Conservation (phyloP, 495 filamentous ascomycete genomes). For the Beverwykella pulmonaria region DNA sequence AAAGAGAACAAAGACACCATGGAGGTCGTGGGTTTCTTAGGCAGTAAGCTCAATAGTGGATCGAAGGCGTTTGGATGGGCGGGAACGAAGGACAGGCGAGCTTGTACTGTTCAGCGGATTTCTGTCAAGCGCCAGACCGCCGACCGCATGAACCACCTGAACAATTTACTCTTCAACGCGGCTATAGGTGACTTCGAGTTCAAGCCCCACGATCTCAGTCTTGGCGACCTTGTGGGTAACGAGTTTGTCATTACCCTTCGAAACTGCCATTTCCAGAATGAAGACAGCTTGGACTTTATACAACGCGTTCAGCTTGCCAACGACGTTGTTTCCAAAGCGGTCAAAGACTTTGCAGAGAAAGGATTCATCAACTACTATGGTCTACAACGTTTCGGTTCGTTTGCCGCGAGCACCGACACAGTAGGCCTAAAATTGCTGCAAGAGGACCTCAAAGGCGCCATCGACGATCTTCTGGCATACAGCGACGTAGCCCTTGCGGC, state of each 20-base stretch:
- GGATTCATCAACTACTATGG: conserved; percentile 98
- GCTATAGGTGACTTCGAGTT: conserved; percentile 79
- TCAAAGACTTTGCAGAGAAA: conserved; percentile 57
- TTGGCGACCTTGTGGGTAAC: conserved; percentile 85
- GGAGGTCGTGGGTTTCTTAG: conserved; percentile 78
- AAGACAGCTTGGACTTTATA: conserved; percentile 49
- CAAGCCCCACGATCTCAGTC: conserved; percentile 65
- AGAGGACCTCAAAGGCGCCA: conserved; percentile 75
- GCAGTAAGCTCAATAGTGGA: conserved; percentile 63
- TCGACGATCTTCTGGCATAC: conserved; percentile 71
- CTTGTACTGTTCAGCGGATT: conserved; percentile 82
- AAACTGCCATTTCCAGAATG: conserved; percentile 68
- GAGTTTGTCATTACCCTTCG: conserved; percentile 89
- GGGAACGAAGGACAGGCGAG: conserved; percentile 92
- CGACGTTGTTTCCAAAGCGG: conserved; percentile 58
- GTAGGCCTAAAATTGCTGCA: conserved; percentile 82
- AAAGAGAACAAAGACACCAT: conserved; percentile 99
- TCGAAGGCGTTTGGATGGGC: conserved; percentile 78
- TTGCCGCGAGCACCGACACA: conserved; percentile 75
- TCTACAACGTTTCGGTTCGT: conserved; percentile 90
- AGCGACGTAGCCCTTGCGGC: conserved; percentile 53
- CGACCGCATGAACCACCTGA: conserved; percentile 64
- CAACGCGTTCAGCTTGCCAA: conserved; percentile 48
- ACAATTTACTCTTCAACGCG: conserved; percentile 62
- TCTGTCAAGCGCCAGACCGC: conserved; percentile 68